These are phyloP conservation scores for Boletales sp. DNA, from an alignment of 768 basidiomycete genomes.

Conservation along the genomic window DNA sequence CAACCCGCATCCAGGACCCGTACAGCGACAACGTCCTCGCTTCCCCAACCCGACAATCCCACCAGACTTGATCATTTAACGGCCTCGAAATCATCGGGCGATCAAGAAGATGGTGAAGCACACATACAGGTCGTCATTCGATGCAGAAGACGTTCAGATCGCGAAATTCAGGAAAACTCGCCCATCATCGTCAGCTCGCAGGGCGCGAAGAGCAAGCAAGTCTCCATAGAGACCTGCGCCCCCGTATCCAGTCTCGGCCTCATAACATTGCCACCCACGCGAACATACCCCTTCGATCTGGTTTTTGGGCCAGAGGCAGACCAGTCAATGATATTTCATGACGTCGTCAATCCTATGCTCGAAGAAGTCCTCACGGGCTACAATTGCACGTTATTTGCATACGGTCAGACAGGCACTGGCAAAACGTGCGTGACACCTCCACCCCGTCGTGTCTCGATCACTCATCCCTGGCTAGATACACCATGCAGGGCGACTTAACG, in stretches of 20 bases:
- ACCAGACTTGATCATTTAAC: slow-evolving; percentile 17
- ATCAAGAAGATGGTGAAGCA: slow-evolving; percentile 52
- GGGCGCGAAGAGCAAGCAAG: slow-evolving; percentile 70
- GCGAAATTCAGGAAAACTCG: slow-evolving; percentile 81
- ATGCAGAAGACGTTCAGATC: slow-evolving; percentile 80
- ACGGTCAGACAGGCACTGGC: slow-evolving; percentile 97
- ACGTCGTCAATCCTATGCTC: slow-evolving; percentile 90
- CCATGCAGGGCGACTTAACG: slow-evolving; percentile 94
- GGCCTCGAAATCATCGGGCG: slow-evolving; percentile 26
- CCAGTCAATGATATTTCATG: slow-evolving; percentile 89
- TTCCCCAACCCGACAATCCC: slow-evolving; percentile 21
- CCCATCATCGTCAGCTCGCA: slow-evolving; percentile 81
- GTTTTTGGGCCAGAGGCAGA: slow-evolving; percentile 98
- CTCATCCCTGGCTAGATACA: slow-evolving; percentile 56
- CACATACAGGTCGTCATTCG: slow-evolving; percentile 95
- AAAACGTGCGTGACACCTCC: slow-evolving; percentile 75
- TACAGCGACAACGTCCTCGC: slow-evolving; percentile 41
- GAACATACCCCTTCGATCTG: slow-evolving; percentile 91
- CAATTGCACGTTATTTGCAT: slow-evolving; percentile 96
- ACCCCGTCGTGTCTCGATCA: not conserved
- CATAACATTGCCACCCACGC: slow-evolving; percentile 66
- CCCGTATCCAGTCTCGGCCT: slow-evolving; percentile 71
- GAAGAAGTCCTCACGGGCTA: slow-evolving; percentile 94
- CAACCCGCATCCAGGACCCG: slow-evolving; percentile 43
- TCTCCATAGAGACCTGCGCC: slow-evolving; percentile 76